Evolutionary conservation across 2,329 filamentous ascomycete species (phyloP), one percentile per base, ranked within the genome.

Genomic region (Plectosphaerella sp.): DNA sequence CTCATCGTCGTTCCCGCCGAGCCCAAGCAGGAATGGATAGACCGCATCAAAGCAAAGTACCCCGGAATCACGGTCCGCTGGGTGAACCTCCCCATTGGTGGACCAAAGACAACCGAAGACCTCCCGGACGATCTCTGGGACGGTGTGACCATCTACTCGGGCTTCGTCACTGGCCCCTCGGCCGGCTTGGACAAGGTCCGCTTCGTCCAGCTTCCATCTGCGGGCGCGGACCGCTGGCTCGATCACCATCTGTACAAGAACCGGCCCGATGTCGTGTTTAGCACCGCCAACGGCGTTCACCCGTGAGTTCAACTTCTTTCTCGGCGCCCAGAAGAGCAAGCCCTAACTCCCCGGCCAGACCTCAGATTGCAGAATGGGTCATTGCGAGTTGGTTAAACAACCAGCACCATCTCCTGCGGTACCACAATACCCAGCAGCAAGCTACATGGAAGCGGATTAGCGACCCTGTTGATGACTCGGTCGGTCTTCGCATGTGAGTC

Each of bases 301-400:
- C 62, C 72, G 73, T 75, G 52, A 53, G 71, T 66, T 20, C 22
- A 10, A 11, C 15, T 10, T n/a, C 3, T 37, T 5, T 7, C 24
- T 37, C 11, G 3, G 15, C 20, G n/a, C n/a, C n/a, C 2, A 16
- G 22, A 6, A n/a, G n/a, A n/a, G n/a, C n/a, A n/a, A n/a, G n/a
- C n/a, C n/a, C n/a, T n/a, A n/a, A n/a, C n/a, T n/a, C n/a, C n/a
- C n/a, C n/a, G n/a, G n/a, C n/a, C 22, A 2, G 14, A 2, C 78
- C 79, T 2, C 79, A 82, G 58, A 83, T 82, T 54, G 66, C 78
- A 0, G 79, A 83, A 62, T 83, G 79, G 79, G 70, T 82, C 7
- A 73, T 82, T 22, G 63, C 68, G 20, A 81, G 77, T 0, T 82
- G 73, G 57, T 64, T 82, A 3, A 69, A 76, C 1, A 70, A 73